A percentile compares a stretch with the other conserved stretches of the same genome.
phyloP scores from a whole-genome alignment of 768 basidiomycete species.

The Asterophora parasitica region DNA sequence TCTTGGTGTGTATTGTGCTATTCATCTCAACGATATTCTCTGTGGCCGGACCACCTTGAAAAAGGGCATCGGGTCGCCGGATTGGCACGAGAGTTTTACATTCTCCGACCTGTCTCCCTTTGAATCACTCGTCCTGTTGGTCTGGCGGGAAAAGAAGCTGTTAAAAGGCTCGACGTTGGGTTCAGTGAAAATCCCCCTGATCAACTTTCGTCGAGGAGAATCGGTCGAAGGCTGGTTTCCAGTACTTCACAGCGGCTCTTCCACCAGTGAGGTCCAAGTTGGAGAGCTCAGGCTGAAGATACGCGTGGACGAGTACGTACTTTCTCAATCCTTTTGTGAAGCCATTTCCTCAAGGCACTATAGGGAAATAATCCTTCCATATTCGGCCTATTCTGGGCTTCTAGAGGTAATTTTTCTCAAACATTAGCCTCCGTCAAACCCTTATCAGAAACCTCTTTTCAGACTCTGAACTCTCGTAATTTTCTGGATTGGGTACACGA shows the following conservation, averaged over 20 bases:
- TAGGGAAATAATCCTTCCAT: constrained; percentile 79
- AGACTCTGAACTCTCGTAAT: constrained; percentile 57
- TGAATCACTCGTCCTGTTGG: constrained; percentile 57
- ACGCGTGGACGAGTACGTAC: constrained; percentile 66
- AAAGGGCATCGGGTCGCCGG: constrained; percentile 58
- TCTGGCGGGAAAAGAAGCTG: constrained; percentile 67
- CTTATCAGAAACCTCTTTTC: background rate
- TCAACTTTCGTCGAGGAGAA: constrained; percentile 71
- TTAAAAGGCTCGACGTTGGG: constrained; percentile 56
- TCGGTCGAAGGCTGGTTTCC: constrained; percentile 84
- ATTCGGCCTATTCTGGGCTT: constrained; percentile 54
- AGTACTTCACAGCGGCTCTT: constrained; percentile 48
- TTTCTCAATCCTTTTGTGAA: background rate
- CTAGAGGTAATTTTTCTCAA: constrained; percentile 42
- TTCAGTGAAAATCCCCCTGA: constrained; percentile 55
- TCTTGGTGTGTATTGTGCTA: constrained; percentile 72
- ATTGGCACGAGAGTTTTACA: constrained; percentile 80
- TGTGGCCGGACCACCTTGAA: constrained; percentile 74
- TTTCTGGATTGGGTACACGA: constrained; percentile 73
- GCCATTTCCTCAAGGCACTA: constrained; percentile 8
- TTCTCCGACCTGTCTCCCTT: constrained; percentile 79
- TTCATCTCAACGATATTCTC: constrained; percentile 62
- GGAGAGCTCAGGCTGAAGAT: constrained; percentile 76
- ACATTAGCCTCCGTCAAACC: background rate
- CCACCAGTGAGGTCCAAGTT: constrained; percentile 51